Evolutionary conservation across 768 basidiomycete genomes (phyloP).

Genomic region (Suillus americanus): DNA sequence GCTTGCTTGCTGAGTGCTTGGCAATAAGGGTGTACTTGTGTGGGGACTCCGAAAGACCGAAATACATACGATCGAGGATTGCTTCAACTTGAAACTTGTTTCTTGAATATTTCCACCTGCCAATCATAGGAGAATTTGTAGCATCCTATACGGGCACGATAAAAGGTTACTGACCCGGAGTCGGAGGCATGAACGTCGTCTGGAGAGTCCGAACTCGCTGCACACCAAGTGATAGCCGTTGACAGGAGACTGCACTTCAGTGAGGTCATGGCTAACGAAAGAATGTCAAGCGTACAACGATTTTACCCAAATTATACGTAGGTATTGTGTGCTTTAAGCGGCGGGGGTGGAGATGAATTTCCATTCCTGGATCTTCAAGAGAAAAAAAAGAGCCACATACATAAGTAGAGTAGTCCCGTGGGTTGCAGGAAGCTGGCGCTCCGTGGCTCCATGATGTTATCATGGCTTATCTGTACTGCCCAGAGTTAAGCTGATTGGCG

Average conservation of each 20-base stretch:
- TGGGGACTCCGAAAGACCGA: neutral
- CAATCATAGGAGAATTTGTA: neutral
- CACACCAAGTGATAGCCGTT: no score
- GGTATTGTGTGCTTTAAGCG: conserved; percentile 2
- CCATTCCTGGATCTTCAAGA: neutral
- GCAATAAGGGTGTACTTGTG: neutral
- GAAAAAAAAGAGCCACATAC: neutral
- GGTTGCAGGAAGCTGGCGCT: neutral
- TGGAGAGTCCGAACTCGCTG: neutral
- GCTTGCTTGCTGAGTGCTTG: neutral
- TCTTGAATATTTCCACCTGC: neutral
- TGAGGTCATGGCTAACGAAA: neutral
- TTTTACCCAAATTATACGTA: conserved; percentile 4
- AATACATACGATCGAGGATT: neutral
- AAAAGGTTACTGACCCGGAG: no score
- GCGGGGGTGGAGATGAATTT: conserved; percentile 5
- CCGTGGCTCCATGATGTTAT: no score
- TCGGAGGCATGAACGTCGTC: neutral
- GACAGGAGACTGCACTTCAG: neutral
- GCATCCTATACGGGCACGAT: neutral
- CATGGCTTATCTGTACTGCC: neutral
- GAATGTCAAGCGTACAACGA: neutral
- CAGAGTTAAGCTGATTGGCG: neutral
- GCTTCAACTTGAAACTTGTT: no score
- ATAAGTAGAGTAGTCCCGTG: neutral